phyloP scores from a whole-genome alignment of 371 early-diverging fungal species.

The Saksenaea vasiformis region DNA sequence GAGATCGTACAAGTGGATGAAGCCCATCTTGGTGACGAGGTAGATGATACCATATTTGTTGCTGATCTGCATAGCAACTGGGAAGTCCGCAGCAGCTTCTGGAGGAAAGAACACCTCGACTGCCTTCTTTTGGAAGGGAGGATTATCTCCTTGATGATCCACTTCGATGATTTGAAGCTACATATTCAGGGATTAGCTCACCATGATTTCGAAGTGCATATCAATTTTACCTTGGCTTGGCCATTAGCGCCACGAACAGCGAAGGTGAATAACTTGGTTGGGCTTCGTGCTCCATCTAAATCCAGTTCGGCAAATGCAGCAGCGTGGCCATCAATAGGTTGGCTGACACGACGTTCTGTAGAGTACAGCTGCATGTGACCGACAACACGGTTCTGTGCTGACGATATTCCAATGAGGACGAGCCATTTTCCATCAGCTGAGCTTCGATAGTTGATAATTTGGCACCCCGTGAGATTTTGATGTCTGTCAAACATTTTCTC shows the following conservation, averaged over 20 bases:
- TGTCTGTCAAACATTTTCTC: slow-evolving; percentile 94
- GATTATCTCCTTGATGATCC: slow-evolving; percentile 93
- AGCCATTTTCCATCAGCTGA: slow-evolving; percentile 93
- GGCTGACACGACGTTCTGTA: slow-evolving; percentile 90
- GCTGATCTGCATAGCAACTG: slow-evolving; percentile 95
- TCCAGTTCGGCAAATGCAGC: slow-evolving; percentile 92
- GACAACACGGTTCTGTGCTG: slow-evolving; percentile 86
- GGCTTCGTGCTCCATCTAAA: slow-evolving; percentile 72
- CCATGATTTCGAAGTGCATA: not conserved
- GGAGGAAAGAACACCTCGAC: slow-evolving; percentile 96
- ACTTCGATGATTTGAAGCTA: slow-evolving; percentile 96
- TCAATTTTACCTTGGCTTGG: slow-evolving; percentile 69
- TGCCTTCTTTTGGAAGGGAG: slow-evolving; percentile 86
- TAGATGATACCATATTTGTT: slow-evolving; percentile 91
- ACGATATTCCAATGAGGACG: slow-evolving; percentile 93
- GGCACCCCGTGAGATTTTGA: slow-evolving; percentile 75
- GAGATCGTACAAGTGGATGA: slow-evolving; percentile 94
- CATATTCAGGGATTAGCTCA: not conserved
- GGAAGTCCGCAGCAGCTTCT: slow-evolving; percentile 93
- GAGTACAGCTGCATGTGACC: slow-evolving; percentile 96
- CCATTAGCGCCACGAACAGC: slow-evolving; percentile 80
- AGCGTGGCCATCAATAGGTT: slow-evolving; percentile 96
- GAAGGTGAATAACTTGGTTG: slow-evolving; percentile 93
- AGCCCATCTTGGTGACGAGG: slow-evolving; percentile 95
- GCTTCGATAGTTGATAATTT: slow-evolving; percentile 94